phyloP scores from a whole-genome alignment of 2,329 filamentous ascomycete genomes.

The Cylindrodendrum hubeiense region DNA sequence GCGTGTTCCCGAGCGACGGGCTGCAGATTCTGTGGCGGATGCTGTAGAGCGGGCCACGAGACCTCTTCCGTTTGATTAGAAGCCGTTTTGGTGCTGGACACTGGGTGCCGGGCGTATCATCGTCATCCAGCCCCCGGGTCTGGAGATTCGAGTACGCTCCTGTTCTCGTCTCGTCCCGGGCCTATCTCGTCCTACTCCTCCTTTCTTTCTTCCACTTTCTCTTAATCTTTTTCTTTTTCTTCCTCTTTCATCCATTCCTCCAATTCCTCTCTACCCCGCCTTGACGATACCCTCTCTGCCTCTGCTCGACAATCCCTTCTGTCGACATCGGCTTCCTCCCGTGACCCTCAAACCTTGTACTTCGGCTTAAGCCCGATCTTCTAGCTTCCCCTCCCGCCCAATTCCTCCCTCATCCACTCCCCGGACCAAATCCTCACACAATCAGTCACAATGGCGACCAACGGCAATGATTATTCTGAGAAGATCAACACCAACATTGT shows the following conservation, averaged over 20 bases:
- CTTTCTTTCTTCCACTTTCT: constrained; percentile 28
- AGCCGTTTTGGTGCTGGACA: constrained; percentile 10
- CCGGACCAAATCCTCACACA: constrained; percentile 29
- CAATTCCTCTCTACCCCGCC: constrained; percentile 19
- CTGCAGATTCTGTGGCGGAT: constrained; percentile 20
- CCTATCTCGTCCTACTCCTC: constrained; percentile 23
- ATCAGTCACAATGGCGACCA: constrained; percentile 50
- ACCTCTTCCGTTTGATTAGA: constrained; percentile 29
- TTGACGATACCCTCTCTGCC: constrained; percentile 23
- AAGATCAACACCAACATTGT: constrained; percentile 96
- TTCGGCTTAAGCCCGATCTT: constrained; percentile 31
- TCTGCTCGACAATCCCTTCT: neutral
- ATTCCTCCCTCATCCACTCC: constrained; percentile 19
- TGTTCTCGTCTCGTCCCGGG: constrained; percentile 31
- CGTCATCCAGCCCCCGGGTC: constrained; percentile 37
- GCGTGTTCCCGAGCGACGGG: constrained; percentile 34
- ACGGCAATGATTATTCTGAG: constrained; percentile 69
- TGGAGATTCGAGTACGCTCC: constrained; percentile 27
- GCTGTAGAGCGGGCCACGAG: constrained; percentile 29
- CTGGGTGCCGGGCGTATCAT: constrained; percentile 38
- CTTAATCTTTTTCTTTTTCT: constrained; percentile 32
- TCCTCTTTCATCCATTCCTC: constrained; percentile 18
- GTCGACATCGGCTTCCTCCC: constrained; percentile 6
- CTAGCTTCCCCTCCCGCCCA: constrained; percentile 31
- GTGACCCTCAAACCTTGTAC: constrained; percentile 31